Conservation (phyloP, 2,329 filamentous ascomycete species). For the Endoconidiophora laricicola region DNA sequence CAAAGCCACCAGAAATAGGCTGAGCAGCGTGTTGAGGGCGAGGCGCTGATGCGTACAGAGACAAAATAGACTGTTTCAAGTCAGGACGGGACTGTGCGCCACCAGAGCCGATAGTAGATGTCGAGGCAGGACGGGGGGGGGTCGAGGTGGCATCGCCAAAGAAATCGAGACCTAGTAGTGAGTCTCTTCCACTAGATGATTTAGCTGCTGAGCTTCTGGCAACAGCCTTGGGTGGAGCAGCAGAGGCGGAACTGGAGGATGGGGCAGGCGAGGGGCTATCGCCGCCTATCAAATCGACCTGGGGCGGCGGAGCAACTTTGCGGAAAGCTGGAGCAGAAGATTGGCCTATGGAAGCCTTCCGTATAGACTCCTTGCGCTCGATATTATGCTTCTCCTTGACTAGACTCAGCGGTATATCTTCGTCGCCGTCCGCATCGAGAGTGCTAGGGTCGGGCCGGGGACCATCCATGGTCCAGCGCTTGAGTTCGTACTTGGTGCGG, state of each 20-base stretch:
- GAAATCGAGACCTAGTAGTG: constrained; percentile 81
- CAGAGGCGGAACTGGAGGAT: constrained; percentile 2
- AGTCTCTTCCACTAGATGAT: constrained; percentile 65
- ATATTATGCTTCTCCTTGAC: constrained; percentile 51
- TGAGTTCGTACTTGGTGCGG: constrained; percentile 95
- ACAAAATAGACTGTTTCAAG: constrained; percentile 92
- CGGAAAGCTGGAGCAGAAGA: constrained; percentile 20
- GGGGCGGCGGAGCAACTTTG: constrained; percentile 16
- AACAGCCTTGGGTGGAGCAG: constrained; percentile 26
- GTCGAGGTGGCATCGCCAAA: constrained; percentile 59
- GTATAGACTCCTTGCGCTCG: constrained; percentile 39
- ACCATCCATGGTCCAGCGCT: constrained; percentile 98
- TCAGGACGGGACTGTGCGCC: constrained; percentile 66
- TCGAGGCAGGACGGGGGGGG: constrained; percentile 56
- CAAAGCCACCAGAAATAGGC: constrained; percentile 43
- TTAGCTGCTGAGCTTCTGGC: constrained; percentile 43
- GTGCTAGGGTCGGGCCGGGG: constrained; percentile 83
- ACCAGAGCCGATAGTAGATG: constrained; percentile 44
- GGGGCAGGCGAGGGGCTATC: constrained; percentile 47
- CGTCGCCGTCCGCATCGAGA: constrained; percentile 60
- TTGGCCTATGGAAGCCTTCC: constrained; percentile 41
- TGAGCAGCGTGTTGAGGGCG: constrained; percentile 47
- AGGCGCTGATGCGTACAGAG: constrained; percentile 73
- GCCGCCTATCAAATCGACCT: constrained; percentile 71
- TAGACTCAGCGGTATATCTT: constrained; percentile 52